Evolutionary conservation across 305 asterid genomes (phyloP), one percentile per base, ranked within the genome.

Genomic region (Plantago lanceolata): DNA sequence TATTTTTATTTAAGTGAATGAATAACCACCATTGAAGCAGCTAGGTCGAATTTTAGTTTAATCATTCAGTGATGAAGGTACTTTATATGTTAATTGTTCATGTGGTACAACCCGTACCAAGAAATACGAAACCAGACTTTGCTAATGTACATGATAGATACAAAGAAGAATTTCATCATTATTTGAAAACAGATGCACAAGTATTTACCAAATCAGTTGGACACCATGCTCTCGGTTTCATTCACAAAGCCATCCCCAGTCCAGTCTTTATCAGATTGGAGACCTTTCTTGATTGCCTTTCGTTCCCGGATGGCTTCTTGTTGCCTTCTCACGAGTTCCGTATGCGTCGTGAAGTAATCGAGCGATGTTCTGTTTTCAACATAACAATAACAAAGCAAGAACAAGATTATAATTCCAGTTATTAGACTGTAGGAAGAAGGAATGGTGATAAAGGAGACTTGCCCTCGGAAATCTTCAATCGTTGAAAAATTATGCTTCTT

Each of bases 201-300:
- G 50, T 63, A 64, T 61, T 37, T 64, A 58, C 62, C 62, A 33
- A 24, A 63, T 81, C 71, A 86, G 72, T 89, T 89, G 57, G 96
- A 90, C 67, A 87, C 97, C 97, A 89, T 89, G 84, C 90, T 87
- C 71, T 89, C 94, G 8, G 87, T 79, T 78, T 87, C 96, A 33
- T 81, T 85, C 43, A 87, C 96, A 65, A 89, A 89, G 48, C 97
- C 97, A 73, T 89, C 97, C 31, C 94, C 97, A 9, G 98, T 92
- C 98, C 98, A 92, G 81, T 92, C 98, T 75, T 77, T 84, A 67
- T 92, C 98, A 1, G 96, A 92, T 66, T 75, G 84, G 76, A 86
- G 69, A 3, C 96, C 98, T 82, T 89, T 81, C 81, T 83, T 85
- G 75, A 79, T 76, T 1, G 94, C 96, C 76, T 80, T 89, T 68